Percentiles rank a stretch among this genome's conserved stretches.
These are phyloP conservation scores for Huiozyma sinensis DNA, from an alignment of 805 yeast species.

Conservation along the genomic window DNA sequence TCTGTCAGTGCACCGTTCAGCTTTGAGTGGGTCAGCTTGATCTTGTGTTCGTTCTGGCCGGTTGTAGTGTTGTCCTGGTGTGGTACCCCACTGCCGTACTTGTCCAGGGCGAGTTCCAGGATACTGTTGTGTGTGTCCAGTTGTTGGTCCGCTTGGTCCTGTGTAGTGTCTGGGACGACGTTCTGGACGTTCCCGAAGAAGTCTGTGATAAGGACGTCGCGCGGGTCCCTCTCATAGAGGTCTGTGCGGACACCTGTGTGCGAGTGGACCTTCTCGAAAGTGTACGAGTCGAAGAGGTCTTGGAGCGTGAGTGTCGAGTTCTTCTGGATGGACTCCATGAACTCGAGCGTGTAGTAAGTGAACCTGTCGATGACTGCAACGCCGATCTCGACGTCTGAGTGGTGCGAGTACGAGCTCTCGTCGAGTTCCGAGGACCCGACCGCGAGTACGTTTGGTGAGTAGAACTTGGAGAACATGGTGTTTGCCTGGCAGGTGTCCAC, in stretches of 20 bases:
- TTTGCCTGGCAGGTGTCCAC: slow-evolving; percentile 98
- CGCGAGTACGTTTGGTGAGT: slow-evolving; percentile 84
- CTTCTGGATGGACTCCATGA: slow-evolving; percentile 69
- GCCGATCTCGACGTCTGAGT: slow-evolving; percentile 90
- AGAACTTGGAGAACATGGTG: slow-evolving; percentile 88
- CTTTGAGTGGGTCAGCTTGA: too few species aligned
- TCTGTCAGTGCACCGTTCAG: too few species aligned
- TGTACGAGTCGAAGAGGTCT: slow-evolving; percentile 76
- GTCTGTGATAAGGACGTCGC: slow-evolving; percentile 72
- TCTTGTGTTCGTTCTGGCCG: too few species aligned
- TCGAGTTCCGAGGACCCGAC: slow-evolving; percentile 85
- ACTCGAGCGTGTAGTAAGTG: slow-evolving; percentile 85
- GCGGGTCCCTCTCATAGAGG: slow-evolving; percentile 48
- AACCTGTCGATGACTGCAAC: slow-evolving; percentile 96
- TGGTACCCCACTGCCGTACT: too few species aligned
- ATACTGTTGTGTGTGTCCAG: too few species aligned
- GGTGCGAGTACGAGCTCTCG: slow-evolving; percentile 90
- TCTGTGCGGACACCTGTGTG: slow-evolving; percentile 90
- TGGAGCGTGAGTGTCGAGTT: slow-evolving; percentile 66
- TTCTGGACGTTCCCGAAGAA: slow-evolving; percentile 89
- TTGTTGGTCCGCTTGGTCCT: too few species aligned
- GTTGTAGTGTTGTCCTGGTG: too few species aligned
- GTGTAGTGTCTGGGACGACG: slow-evolving; percentile 45
- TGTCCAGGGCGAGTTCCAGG: too few species aligned
- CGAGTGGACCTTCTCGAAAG: slow-evolving; percentile 78